phyloP scores from a whole-genome alignment of 179 eudicot genomes.

The Beta macrorhiza region DNA sequence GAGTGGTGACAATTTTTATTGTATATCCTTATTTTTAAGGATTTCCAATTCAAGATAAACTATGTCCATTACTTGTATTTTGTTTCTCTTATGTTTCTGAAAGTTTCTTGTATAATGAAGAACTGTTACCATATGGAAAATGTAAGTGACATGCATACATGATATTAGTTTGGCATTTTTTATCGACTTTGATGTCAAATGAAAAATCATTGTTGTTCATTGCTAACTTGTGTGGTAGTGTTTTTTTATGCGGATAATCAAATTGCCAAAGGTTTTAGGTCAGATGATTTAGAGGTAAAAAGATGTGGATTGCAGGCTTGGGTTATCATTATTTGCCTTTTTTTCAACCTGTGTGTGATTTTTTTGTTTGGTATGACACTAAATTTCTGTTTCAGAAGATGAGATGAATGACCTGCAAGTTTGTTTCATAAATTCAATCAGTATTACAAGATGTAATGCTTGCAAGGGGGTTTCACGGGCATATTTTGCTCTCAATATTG shows the following conservation, averaged over 20 bases:
- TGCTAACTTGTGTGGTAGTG: not conserved
- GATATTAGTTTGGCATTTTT: not conserved
- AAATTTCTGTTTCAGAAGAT: not conserved
- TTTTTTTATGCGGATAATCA: not conserved
- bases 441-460: not conserved
- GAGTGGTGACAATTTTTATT: too few relatives aligned
- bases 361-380: not conserved
- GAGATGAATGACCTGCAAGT: not conserved
- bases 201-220: not conserved
- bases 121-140: not conserved
- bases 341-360: not conserved
- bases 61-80: not conserved
- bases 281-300: not conserved
- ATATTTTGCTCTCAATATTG: not conserved
- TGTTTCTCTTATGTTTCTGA: not conserved
- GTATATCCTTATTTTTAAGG: not conserved
- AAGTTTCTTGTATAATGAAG: not conserved
- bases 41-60: not conserved
- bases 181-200: not conserved
- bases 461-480: slow-evolving; percentile 1
- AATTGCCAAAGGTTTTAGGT: not conserved
- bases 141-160: not conserved
- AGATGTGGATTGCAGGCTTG: not conserved
- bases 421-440: not conserved
- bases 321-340: not conserved